Evolutionary conservation across 148 eudicot genomes (phyloP).

Genomic region (Euryodendron excelsum): DNA sequence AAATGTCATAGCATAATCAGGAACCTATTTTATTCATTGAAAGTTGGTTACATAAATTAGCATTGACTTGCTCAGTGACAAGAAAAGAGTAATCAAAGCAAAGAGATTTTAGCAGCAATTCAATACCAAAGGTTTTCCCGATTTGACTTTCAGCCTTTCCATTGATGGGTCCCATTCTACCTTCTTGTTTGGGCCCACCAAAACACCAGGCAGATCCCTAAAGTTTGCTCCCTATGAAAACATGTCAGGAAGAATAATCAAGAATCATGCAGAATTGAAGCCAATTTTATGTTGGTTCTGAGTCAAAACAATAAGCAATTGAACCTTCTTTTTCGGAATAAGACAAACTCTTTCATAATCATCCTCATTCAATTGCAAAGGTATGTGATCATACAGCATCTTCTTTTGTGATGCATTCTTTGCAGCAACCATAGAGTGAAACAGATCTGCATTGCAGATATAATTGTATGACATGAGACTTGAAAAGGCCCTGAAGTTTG

Average conservation of each 20-base stretch:
- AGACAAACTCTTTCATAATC: conserved; percentile 36
- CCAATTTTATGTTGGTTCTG: neutral
- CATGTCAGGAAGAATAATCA: neutral
- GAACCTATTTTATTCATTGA: conserved; percentile 12
- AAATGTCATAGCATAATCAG: conserved; percentile 26
- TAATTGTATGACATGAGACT: neutral
- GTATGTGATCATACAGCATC: conserved; percentile 34
- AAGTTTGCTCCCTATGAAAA: conserved; percentile 25
- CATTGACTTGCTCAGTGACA: neutral
- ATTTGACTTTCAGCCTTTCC: conserved; percentile 16
- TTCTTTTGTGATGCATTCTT: neutral
- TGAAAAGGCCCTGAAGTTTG: neutral
- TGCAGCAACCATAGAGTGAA: conserved; percentile 5
- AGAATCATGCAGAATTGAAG: neutral
- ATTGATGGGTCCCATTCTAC: conserved; percentile 19
- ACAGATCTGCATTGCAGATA: neutral
- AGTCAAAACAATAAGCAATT: neutral
- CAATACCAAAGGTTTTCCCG: conserved; percentile 31
- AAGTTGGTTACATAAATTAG: neutral
- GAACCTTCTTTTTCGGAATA: conserved; percentile 33
- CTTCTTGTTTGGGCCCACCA: conserved; percentile 18
- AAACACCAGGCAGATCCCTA: conserved; percentile 23
- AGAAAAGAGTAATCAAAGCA: neutral
- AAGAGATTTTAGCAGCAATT: neutral
- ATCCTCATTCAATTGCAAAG: conserved; percentile 33